A percentile compares a stretch with the other conserved stretches of the same genome.
Conservation (phyloP, 228 moss, liverwort and hornwort species). For the Sphagnum fallax region DNA sequence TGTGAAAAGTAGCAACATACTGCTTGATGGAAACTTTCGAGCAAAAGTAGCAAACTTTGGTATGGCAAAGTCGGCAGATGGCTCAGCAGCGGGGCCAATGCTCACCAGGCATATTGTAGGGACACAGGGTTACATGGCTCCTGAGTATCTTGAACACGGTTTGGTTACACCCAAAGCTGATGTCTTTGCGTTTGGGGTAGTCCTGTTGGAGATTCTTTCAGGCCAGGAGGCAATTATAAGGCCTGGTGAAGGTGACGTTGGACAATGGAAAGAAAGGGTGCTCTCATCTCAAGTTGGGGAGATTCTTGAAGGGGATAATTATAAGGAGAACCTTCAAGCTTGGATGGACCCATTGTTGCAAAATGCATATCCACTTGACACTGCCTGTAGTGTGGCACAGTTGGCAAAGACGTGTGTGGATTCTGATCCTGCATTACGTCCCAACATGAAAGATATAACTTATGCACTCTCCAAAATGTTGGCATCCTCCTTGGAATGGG, state of each 20-base stretch:
- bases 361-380: conserved; percentile 47
- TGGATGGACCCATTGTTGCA: conserved; percentile 56
- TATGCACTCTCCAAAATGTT: conserved; percentile 54
- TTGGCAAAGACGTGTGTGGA: conserved; percentile 63
- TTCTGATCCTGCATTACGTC: conserved; percentile 43
- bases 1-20: conserved; percentile 69
- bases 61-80: conserved; percentile 51
- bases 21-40: conserved; percentile 54
- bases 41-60: conserved; percentile 83
- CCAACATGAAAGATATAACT: conserved; percentile 67
- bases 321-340: conserved; percentile 22
- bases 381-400: conserved; percentile 43
- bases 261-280: conserved; percentile 11
- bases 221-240: conserved; percentile 23
- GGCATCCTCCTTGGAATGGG: conserved; percentile 62
- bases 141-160: conserved; percentile 73
- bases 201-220: conserved; percentile 60
- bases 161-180: conserved; percentile 68
- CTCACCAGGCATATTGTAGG: conserved; percentile 73
- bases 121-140: conserved; percentile 84
- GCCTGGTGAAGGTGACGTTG: conserved; percentile 13
- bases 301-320: conserved; percentile 34
- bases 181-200: conserved; percentile 76
- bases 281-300: conserved; percentile 40
- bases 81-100: conserved; percentile 22